Conservation (phyloP, 257 asterid species). For the Salvia splendens region DNA sequence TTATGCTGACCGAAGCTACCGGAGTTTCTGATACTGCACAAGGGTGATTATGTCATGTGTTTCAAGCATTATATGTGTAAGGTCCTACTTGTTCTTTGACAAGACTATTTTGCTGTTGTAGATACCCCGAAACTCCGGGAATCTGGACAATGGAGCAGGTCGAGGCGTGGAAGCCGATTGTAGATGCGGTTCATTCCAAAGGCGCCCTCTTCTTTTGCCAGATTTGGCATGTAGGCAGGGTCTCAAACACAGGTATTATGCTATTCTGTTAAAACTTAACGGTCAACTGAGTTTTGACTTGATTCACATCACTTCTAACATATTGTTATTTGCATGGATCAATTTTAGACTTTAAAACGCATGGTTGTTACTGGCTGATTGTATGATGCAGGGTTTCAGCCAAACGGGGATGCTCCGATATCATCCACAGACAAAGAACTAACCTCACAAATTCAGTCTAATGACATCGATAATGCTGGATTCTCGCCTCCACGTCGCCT, state of each 20-base stretch:
- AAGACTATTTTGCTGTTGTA: not conserved
- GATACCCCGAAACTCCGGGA: conserved; percentile 42
- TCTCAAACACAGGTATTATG: conserved; percentile 40
- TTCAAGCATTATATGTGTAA: not conserved
- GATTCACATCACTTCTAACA: too few relatives aligned
- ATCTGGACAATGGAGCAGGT: conserved; percentile 48
- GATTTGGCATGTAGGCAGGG: conserved; percentile 58
- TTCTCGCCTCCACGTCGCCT: conserved; percentile 68
- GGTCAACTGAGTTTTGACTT: too few relatives aligned
- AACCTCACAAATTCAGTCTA: conserved; percentile 45
- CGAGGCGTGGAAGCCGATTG: conserved; percentile 61
- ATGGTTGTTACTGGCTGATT: not conserved
- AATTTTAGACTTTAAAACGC: conserved; percentile 4
- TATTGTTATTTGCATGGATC: too few relatives aligned
- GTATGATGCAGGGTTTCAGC: conserved; percentile 53
- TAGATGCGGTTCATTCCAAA: conserved; percentile 47
- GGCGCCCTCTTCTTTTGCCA: conserved; percentile 54
- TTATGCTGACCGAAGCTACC: conserved; percentile 60
- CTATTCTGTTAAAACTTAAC: not conserved
- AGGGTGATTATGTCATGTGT: conserved; percentile 34
- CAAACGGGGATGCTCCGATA: conserved; percentile 69
- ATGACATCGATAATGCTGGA: conserved; percentile 40
- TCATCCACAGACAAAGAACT: conserved; percentile 60
- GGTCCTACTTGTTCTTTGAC: conserved; percentile 1
- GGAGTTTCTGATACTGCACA: conserved; percentile 63